These are phyloP conservation scores for Nemania sp. DNA, from an alignment of 2,329 filamentous ascomycete species.

Conservation along the genomic window DNA sequence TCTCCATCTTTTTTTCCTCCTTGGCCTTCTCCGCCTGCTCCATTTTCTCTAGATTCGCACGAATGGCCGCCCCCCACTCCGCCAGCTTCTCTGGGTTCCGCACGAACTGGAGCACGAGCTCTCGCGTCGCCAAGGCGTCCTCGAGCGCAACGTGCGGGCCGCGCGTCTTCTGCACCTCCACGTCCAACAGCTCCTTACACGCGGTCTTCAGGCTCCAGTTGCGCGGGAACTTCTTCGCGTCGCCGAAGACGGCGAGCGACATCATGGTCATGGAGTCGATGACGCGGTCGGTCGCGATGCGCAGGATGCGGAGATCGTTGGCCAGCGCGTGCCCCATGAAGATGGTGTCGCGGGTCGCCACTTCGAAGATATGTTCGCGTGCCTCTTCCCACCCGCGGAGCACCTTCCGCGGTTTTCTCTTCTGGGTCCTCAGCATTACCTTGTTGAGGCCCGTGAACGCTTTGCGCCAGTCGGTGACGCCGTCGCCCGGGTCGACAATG, in stretches of 20 bases:
- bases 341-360: constrained; percentile 4
- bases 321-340: constrained; percentile 12
- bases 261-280: constrained; percentile 7
- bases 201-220: constrained; percentile 4
- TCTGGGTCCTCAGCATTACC: background rate
- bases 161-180: background rate
- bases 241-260: constrained; percentile 9
- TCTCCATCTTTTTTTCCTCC: background rate
- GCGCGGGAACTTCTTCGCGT: background rate
- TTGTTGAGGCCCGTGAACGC: constrained; percentile 4
- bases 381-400: background rate
- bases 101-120: constrained; percentile 7
- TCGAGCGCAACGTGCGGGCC: constrained; percentile 3
- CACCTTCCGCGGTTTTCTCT: constrained; percentile 1
- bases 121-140: constrained; percentile 9
- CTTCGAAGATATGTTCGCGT: constrained; percentile 6
- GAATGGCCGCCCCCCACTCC: background rate
- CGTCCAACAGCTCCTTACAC: constrained; percentile 2
- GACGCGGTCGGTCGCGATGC: constrained; percentile 11
- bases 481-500: background rate
- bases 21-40: background rate
- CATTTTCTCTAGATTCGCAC: background rate
- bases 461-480: constrained; percentile 7
- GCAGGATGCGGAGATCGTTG: constrained; percentile 9
- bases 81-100: constrained; percentile 1